Conservation (phyloP, 768 basidiomycete species). For the Lactarius sanguifluus region DNA sequence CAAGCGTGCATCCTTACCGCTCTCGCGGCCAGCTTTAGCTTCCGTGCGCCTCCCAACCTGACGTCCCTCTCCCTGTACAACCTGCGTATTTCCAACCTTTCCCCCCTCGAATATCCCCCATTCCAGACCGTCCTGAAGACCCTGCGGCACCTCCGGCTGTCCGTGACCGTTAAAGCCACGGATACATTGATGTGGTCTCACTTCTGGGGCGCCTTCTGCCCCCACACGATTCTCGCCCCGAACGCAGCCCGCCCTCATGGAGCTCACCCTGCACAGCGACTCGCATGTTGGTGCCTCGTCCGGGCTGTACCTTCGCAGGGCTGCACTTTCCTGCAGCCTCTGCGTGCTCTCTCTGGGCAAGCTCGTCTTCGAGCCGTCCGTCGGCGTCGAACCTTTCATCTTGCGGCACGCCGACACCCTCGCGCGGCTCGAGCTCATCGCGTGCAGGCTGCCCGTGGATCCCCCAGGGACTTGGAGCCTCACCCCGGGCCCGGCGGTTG, state of each 20-base stretch:
- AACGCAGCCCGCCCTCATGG: not conserved
- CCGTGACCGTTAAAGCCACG: too few species aligned
- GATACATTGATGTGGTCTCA: too few species aligned
- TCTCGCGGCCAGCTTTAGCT: not conserved
- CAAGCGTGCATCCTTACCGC: not conserved
- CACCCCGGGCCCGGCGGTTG: not conserved
- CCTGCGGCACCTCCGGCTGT: not conserved
- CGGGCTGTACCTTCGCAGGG: not conserved
- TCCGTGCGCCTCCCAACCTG: not conserved
- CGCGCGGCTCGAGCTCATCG: not conserved
- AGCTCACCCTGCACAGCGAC: constrained; percentile 8
- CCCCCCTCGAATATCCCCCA: not conserved
- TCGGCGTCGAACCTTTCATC: not conserved
- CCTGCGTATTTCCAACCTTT: not conserved
- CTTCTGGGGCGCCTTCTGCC: not conserved
- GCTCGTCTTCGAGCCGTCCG: not conserved
- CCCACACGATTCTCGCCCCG: not conserved
- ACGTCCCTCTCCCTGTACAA: constrained; percentile 3
- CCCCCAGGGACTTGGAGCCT: too few species aligned
- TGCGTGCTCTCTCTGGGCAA: not conserved
- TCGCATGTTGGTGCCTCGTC: not conserved
- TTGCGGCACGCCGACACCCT: constrained; percentile 2
- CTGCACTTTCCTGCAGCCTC: constrained; percentile 9
- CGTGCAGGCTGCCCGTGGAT: not conserved
- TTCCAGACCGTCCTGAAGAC: not conserved